Conservation (phyloP, 2,329 filamentous ascomycete species). For the Diaporthe vexans region DNA sequence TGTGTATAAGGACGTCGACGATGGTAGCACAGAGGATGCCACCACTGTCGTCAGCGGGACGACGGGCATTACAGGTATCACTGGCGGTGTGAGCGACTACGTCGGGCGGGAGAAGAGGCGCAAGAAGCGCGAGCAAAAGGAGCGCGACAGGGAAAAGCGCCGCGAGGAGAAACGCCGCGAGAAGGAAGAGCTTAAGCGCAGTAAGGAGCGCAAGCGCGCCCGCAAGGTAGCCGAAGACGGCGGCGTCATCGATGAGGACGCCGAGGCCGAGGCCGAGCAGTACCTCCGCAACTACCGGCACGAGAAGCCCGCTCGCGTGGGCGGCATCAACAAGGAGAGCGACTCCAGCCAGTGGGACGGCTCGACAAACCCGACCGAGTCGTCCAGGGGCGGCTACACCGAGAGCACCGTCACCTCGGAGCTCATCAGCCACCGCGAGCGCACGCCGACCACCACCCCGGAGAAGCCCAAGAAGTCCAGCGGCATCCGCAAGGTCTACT, state of each 20-base stretch:
- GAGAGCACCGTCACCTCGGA: constrained; percentile 69
- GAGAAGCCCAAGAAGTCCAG: constrained; percentile 55
- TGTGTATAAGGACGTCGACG: constrained; percentile 81
- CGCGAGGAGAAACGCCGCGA: constrained; percentile 53
- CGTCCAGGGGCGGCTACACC: constrained; percentile 52
- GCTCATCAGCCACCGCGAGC: constrained; percentile 69
- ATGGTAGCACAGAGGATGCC: constrained; percentile 56
- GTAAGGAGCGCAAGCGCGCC: constrained; percentile 49
- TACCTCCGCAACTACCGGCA: constrained; percentile 87
- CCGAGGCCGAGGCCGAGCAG: constrained; percentile 73
- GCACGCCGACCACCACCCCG: constrained; percentile 57
- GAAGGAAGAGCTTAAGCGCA: constrained; percentile 51
- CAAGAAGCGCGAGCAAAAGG: constrained; percentile 67
- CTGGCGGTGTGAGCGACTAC: constrained; percentile 69
- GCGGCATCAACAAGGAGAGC: constrained; percentile 86
- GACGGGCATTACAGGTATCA: constrained; percentile 71
- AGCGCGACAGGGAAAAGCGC: constrained; percentile 62
- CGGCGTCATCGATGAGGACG: constrained; percentile 72
- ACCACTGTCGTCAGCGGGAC: constrained; percentile 51
- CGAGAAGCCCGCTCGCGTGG: constrained; percentile 88
- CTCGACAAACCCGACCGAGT: constrained; percentile 75
- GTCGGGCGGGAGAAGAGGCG: constrained; percentile 67
- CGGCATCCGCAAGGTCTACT: constrained; percentile 75
- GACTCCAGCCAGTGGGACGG: constrained; percentile 88
- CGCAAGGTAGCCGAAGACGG: constrained; percentile 70